Evolutionary conservation across 2,329 filamentous ascomycete genomes (phyloP).

Genomic region (Eutypa lata): DNA sequence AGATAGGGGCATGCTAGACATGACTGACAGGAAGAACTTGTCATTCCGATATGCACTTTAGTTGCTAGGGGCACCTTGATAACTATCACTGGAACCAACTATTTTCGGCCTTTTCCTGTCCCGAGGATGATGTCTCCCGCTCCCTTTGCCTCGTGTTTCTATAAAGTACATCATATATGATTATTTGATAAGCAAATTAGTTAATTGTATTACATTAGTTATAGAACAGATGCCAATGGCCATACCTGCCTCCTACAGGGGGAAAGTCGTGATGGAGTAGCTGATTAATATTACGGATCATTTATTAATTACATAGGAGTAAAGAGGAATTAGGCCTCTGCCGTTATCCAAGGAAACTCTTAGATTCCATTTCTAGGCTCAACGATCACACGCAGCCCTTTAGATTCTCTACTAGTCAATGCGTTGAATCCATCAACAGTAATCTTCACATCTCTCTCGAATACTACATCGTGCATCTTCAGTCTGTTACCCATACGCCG

Average conservation of each 20-base stretch:
- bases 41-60: conserved; percentile 6
- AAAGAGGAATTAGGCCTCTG: not conserved
- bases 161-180: too few relatives aligned
- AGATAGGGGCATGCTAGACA: conserved; percentile 4
- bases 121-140: too few relatives aligned
- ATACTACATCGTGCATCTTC: not conserved
- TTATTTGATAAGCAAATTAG: too few relatives aligned
- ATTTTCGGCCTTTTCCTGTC: too few relatives aligned
- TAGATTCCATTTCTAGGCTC: not conserved
- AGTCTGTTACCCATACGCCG: not conserved
- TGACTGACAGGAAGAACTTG: conserved; percentile 5
- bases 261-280: too few relatives aligned
- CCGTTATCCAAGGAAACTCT: not conserved
- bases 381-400: not conserved
- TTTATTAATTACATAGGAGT: not conserved
- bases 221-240: too few relatives aligned
- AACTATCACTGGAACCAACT: too few relatives aligned
- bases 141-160: too few relatives aligned
- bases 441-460: conserved; percentile 1
- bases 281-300: not conserved
- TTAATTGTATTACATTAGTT: too few relatives aligned
- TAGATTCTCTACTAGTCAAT: not conserved
- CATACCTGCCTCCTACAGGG: too few relatives aligned
- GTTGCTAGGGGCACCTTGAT: too few relatives aligned
- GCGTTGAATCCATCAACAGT: conserved; percentile 2